Conservation (phyloP, 2,329 filamentous ascomycete species). For the Talaromyces albobiverticillius region DNA sequence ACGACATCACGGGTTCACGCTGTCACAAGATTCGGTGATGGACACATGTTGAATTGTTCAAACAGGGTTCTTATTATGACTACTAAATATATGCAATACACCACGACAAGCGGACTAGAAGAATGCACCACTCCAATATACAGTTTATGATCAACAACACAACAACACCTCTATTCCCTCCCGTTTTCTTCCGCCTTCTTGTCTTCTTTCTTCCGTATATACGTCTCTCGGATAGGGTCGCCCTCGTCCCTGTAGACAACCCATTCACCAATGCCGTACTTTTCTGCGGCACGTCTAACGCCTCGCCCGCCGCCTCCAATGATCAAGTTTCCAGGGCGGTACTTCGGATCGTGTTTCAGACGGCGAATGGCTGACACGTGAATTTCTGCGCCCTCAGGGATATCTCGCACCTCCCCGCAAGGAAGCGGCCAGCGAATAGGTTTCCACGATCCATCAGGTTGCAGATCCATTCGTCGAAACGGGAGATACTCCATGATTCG, state of each 20-base stretch:
- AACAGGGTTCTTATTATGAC: no score
- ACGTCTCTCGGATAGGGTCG: constrained; percentile 67
- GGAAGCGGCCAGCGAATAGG: constrained; percentile 78
- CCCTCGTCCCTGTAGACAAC: constrained; percentile 61
- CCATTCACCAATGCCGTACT: constrained; percentile 71
- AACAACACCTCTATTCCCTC: neutral
- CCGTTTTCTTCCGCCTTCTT: constrained; percentile 2
- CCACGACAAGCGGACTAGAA: no score
- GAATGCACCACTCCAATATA: no score
- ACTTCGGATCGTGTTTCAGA: constrained; percentile 61
- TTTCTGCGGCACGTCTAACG: constrained; percentile 56
- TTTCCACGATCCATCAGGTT: constrained; percentile 70
- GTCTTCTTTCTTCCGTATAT: constrained; percentile 46
- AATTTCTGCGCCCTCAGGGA: constrained; percentile 66
- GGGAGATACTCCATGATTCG: constrained; percentile 79
- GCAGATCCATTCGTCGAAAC: constrained; percentile 76
- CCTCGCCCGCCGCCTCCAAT: constrained; percentile 75
- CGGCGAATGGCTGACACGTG: constrained; percentile 72
- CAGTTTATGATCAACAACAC: neutral
- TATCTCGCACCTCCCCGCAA: constrained; percentile 72
- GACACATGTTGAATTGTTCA: no score
- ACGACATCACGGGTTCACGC: no score
- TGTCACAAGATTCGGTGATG: no score
- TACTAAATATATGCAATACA: no score
- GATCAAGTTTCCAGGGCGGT: constrained; percentile 77